A percentile compares a stretch with the other conserved stretches of the same genome.
phyloP scores from a whole-genome alignment of 2,329 filamentous ascomycete genomes.

The Waltergamsia citrina region DNA sequence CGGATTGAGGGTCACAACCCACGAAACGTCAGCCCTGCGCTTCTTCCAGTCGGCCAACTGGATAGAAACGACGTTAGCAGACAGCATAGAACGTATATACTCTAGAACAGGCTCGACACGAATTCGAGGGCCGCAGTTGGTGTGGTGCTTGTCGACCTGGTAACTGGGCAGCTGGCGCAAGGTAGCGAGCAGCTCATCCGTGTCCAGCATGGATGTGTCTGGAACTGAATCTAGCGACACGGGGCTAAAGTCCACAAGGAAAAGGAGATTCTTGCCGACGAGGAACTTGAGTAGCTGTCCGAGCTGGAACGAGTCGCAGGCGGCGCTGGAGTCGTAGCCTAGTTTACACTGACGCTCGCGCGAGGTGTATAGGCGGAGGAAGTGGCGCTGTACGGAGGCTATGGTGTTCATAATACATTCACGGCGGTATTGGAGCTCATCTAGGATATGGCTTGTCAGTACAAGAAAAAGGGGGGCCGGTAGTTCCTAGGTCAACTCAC shows the following conservation, averaged over 20 bases:
- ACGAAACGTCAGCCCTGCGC: conserved; percentile 27
- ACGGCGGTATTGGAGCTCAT: conserved; percentile 57
- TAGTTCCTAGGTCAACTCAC: too few species aligned
- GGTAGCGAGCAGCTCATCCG: conserved; percentile 48
- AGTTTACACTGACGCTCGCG: conserved; percentile 60
- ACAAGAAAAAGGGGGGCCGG: neutral
- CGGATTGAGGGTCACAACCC: conserved; percentile 19
- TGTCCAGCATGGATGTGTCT: conserved; percentile 46
- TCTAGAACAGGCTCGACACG: conserved; percentile 58
- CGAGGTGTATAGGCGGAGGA: conserved; percentile 57
- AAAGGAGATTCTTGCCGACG: conserved; percentile 48
- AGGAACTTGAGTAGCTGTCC: conserved; percentile 71
- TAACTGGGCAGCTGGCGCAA: conserved; percentile 61
- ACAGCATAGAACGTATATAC: conserved; percentile 49
- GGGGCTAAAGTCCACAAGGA: conserved; percentile 46
- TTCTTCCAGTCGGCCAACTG: conserved; percentile 35
- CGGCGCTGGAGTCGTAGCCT: conserved; percentile 62
- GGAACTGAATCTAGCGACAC: conserved; percentile 32
- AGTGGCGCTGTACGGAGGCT: conserved; percentile 61
- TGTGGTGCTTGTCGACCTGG: conserved; percentile 65
- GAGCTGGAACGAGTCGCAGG: conserved; percentile 71
- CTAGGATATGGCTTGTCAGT: conserved; percentile 23
- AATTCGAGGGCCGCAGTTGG: conserved; percentile 61
- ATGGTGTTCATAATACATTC: conserved; percentile 59
- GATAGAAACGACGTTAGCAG: conserved; percentile 33